Conservation (phyloP, 2,329 filamentous ascomycete species). For the Penicillium glabrum region DNA sequence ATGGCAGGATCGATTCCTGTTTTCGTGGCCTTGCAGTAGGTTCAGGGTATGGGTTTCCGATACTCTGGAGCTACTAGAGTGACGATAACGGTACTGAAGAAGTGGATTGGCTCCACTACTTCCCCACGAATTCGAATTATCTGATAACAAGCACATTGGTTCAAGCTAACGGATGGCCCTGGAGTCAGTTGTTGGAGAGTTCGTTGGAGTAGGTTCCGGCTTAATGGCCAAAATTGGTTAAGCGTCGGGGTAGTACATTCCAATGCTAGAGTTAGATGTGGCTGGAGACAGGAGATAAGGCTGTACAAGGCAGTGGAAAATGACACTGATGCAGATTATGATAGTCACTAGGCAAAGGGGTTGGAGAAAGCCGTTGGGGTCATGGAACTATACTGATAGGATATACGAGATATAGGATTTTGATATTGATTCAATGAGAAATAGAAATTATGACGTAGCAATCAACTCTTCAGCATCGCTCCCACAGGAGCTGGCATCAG, state of each 20-base stretch:
- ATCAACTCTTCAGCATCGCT: background rate
- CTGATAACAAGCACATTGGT: slow-evolving; percentile 8
- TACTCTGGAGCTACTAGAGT: background rate
- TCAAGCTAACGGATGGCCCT: background rate
- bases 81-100: slow-evolving; percentile 3
- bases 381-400: background rate
- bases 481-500: slow-evolving; percentile 20
- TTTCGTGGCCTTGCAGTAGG: background rate
- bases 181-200: background rate
- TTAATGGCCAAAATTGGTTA: background rate
- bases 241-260: background rate
- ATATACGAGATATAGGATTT: background rate
- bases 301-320: background rate
- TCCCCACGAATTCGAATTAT: slow-evolving; percentile 14
- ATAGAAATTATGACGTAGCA: background rate
- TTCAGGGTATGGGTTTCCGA: background rate
- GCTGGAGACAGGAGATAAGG: background rate
- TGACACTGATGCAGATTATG: background rate
- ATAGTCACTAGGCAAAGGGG: background rate
- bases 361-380: background rate
- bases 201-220: slow-evolving; percentile 7
- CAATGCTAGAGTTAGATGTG: background rate
- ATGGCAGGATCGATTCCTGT: background rate
- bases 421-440: background rate
- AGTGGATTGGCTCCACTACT: slow-evolving; percentile 7